These are phyloP conservation scores for Fragaria nilgerrensis DNA, from an alignment of 306 rosid genomes.

Conservation along the genomic window DNA sequence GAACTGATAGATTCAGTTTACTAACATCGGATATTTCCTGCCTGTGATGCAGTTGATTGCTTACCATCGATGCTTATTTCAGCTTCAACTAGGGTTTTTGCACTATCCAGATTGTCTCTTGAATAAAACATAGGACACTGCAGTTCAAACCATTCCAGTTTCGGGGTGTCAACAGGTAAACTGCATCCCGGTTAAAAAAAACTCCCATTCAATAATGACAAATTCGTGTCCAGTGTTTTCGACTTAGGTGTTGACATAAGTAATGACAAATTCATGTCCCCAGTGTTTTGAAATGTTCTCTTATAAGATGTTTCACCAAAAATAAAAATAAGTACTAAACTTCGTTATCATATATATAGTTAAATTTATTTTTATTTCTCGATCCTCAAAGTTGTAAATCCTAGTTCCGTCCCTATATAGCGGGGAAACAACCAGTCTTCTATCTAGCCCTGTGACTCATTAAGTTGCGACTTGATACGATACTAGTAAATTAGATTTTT, in stretches of 20 bases:
- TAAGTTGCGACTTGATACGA: too few relatives aligned
- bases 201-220: neutral
- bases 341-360: too few relatives aligned
- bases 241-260: neutral
- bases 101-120: neutral
- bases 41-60: neutral
- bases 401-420: too few relatives aligned
- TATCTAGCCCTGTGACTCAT: too few relatives aligned
- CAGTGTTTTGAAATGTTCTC: too few relatives aligned
- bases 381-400: too few relatives aligned
- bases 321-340: too few relatives aligned
- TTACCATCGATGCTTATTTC: neutral
- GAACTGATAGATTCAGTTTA: neutral
- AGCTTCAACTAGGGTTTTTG: neutral
- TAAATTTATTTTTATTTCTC: too few relatives aligned
- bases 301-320: too few relatives aligned
- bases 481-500: too few relatives aligned
- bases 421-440: too few relatives aligned
- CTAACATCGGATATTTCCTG: neutral
- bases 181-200: neutral
- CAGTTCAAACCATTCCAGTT: neutral
- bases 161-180: neutral
- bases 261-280: too few relatives aligned
- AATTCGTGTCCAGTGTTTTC: neutral
- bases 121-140: neutral